A percentile compares a stretch with the other conserved stretches of the same genome.
These are phyloP conservation scores for Rhypophila decipiens DNA, from an alignment of 495 filamentous ascomycete species.

Conservation along the genomic window DNA sequence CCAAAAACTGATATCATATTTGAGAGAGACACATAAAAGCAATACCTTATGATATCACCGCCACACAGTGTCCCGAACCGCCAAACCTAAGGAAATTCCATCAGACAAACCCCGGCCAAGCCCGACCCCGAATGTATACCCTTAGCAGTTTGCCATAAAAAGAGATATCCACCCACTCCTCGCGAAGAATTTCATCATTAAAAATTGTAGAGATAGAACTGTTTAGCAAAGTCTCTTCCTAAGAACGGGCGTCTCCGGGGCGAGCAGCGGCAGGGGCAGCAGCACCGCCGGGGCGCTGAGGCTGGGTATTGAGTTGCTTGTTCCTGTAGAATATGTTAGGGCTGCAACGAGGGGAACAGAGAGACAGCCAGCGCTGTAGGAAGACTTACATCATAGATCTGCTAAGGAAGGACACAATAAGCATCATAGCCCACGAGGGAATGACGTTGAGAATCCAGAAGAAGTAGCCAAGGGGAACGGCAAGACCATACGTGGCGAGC, in stretches of 20 bases:
- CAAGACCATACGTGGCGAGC: conserved; percentile 58
- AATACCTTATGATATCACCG: neutral
- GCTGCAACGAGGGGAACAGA: no score
- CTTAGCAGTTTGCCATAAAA: no score
- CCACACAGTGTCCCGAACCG: neutral
- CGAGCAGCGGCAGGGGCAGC: conserved; percentile 22
- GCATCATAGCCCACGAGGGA: conserved; percentile 63
- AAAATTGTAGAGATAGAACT: no score
- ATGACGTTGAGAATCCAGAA: conserved; percentile 61
- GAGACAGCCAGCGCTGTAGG: neutral
- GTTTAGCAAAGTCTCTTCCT: no score
- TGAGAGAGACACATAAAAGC: neutral
- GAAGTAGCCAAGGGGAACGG: conserved; percentile 62
- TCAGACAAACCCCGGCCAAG: no score
- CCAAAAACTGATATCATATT: conserved; percentile 24
- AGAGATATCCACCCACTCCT: no score
- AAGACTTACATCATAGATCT: conserved; percentile 76
- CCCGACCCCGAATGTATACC: no score
- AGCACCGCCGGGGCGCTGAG: conserved; percentile 10
- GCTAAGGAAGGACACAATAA: conserved; percentile 73
- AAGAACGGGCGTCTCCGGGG: conserved; percentile 17
- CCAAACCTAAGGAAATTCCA: no score
- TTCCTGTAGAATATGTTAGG: no score
- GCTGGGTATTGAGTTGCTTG: no score
- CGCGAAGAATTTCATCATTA: no score